Conservation (phyloP, 1,284 basidiomycete species). For the Mycena citricolor region DNA sequence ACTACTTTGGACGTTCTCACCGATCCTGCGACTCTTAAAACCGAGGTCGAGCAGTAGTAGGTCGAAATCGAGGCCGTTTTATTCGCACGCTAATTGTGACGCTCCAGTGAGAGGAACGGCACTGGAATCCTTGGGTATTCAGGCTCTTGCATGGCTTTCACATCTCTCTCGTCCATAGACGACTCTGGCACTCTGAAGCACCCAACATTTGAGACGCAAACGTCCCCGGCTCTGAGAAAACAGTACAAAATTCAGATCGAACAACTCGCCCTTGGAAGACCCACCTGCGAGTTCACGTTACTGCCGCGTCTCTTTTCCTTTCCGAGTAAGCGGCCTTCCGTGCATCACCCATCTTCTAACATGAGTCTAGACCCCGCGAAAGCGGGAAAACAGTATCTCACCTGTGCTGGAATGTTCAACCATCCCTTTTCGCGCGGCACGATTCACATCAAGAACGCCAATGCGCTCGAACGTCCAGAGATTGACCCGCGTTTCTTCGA, state of each 20-base stretch:
- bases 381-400: constrained; percentile 34
- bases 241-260: constrained; percentile 38
- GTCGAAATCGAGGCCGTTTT: no score
- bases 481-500: constrained; percentile 52
- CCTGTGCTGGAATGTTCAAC: constrained; percentile 33
- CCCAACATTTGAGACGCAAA: neutral
- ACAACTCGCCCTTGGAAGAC: constrained; percentile 27
- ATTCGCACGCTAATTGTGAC: neutral
- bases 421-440: constrained; percentile 41
- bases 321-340: constrained; percentile 26
- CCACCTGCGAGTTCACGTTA: constrained; percentile 32
- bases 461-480: constrained; percentile 41
- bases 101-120: constrained; percentile 3
- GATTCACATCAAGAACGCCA: constrained; percentile 40
- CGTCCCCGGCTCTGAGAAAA: constrained; percentile 30
- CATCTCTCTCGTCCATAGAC: constrained; percentile 9
- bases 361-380: constrained; percentile 27
- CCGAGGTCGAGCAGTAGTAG: no score
- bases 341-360: neutral
- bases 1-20: constrained; percentile 31
- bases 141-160: constrained; percentile 3
- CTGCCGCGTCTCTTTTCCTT: constrained; percentile 27
- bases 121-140: neutral
- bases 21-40: constrained; percentile 27
- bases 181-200: constrained; percentile 25